Percentiles rank a stretch among this genome's conserved stretches.
phyloP scores from a whole-genome alignment of 148 eudicot species.

The Chenopodium suecicum region DNA sequence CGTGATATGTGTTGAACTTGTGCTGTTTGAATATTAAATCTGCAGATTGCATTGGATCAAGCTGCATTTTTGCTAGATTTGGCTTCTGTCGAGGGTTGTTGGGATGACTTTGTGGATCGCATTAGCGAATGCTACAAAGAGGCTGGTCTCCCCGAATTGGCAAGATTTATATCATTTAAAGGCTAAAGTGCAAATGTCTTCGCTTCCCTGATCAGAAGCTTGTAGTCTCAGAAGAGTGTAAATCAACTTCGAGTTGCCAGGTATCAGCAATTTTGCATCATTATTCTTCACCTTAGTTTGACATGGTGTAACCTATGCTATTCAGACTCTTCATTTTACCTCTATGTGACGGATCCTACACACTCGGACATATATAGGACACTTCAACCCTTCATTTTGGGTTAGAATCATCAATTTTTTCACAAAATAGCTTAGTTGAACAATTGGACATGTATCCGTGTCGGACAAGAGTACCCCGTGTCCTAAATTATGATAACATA shows the following conservation, averaged over 20 bases:
- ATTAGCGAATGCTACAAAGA: constrained; percentile 75
- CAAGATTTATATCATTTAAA: constrained; percentile 64
- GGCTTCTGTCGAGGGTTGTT: constrained; percentile 84
- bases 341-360: not conserved
- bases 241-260: not conserved
- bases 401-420: too few relatives aligned
- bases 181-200: constrained; percentile 33
- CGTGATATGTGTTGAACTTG: not conserved
- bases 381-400: too few relatives aligned
- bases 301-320: not conserved
- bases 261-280: constrained; percentile 1
- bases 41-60: constrained; percentile 87
- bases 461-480: too few relatives aligned
- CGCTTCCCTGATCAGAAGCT: not conserved
- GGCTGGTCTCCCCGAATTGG: constrained; percentile 69
- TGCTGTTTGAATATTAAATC: constrained; percentile 2
- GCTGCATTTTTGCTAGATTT: constrained; percentile 93
- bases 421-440: too few relatives aligned
- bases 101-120: constrained; percentile 66
- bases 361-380: too few relatives aligned
- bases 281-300: constrained; percentile 4
- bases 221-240: not conserved
- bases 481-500: too few relatives aligned
- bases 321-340: too few relatives aligned
- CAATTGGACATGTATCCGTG: too few relatives aligned